Conservation (phyloP, 2,329 filamentous ascomycete species). For the Alternaria hordeiaustralica region DNA sequence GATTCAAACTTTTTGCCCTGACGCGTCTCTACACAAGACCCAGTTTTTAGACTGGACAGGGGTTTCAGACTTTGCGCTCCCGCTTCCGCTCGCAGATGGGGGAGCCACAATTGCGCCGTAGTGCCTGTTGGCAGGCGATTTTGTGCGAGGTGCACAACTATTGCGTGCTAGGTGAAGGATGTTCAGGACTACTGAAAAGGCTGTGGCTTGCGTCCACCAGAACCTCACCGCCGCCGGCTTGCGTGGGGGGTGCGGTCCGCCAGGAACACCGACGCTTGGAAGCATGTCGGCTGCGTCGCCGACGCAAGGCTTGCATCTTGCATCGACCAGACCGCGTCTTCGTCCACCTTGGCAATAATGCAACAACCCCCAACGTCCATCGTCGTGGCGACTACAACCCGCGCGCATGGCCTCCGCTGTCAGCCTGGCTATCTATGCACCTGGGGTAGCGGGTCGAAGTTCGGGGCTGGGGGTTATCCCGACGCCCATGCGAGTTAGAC, state of each 20-base stretch:
- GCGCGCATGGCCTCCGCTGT: slow-evolving; percentile 3
- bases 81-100: slow-evolving; percentile 2
- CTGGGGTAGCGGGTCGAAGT: slow-evolving; percentile 2
- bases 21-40: slow-evolving; percentile 10
- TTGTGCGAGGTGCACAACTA: slow-evolving; percentile 12
- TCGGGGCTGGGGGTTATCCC: neutral
- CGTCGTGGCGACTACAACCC: slow-evolving; percentile 5
- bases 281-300: slow-evolving; percentile 7
- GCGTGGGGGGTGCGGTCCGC: slow-evolving; percentile 1
- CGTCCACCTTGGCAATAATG: neutral
- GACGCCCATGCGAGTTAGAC: neutral
- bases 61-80: slow-evolving; percentile 14
- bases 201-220: slow-evolving; percentile 2
- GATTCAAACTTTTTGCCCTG: slow-evolving; percentile 10
- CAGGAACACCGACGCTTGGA: slow-evolving; percentile 4
- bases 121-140: slow-evolving; percentile 10
- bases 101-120: slow-evolving; percentile 15
- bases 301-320: neutral
- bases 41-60: slow-evolving; percentile 15
- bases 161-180: slow-evolving; percentile 1
- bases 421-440: neutral
- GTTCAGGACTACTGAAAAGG: neutral
- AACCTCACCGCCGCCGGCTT: neutral
- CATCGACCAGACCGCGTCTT: slow-evolving; percentile 7
- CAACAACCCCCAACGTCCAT: neutral